phyloP scores from a whole-genome alignment of 1,139 yeast genomes.

The Sugiyamaella pinicola region DNA sequence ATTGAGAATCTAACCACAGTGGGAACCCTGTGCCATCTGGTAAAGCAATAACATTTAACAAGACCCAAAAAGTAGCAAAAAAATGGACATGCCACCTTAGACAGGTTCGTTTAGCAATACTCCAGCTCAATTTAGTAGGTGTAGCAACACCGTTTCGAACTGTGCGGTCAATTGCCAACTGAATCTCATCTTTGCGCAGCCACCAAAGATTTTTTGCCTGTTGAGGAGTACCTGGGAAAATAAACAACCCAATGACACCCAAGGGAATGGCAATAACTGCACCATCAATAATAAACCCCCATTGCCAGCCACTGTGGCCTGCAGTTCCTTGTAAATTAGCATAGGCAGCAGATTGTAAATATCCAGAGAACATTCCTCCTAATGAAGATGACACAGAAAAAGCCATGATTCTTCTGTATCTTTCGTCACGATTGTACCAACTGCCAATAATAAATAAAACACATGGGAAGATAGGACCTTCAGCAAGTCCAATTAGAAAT shows the following conservation, averaged over 20 bases:
- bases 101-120: conserved; percentile 39
- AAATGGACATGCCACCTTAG: conserved; percentile 45
- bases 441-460: conserved; percentile 56
- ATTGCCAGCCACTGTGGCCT: conserved; percentile 48
- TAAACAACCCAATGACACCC: conserved; percentile 61
- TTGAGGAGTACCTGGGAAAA: conserved; percentile 69
- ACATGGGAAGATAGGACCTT: conserved; percentile 63
- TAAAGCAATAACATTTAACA: conserved; percentile 45
- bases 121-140: conserved; percentile 36
- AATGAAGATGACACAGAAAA: conserved; percentile 47
- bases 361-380: conserved; percentile 47
- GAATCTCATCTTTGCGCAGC: conserved; percentile 37
- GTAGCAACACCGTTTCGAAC: conserved; percentile 41
- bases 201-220: conserved; percentile 43
- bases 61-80: conserved; percentile 46
- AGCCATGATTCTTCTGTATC: conserved; percentile 53
- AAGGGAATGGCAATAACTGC: conserved; percentile 53
- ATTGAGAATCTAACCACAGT: conserved; percentile 38
- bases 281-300: conserved; percentile 59
- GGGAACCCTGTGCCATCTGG: conserved; percentile 43
- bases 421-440: conserved; percentile 52
- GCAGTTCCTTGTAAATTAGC: conserved; percentile 46
- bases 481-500: conserved; percentile 60
- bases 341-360: conserved; percentile 47
- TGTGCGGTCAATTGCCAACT: conserved; percentile 37